These are phyloP conservation scores for Flaveria ramosissima DNA, from an alignment of 129 eudicot species.

Conservation along the genomic window DNA sequence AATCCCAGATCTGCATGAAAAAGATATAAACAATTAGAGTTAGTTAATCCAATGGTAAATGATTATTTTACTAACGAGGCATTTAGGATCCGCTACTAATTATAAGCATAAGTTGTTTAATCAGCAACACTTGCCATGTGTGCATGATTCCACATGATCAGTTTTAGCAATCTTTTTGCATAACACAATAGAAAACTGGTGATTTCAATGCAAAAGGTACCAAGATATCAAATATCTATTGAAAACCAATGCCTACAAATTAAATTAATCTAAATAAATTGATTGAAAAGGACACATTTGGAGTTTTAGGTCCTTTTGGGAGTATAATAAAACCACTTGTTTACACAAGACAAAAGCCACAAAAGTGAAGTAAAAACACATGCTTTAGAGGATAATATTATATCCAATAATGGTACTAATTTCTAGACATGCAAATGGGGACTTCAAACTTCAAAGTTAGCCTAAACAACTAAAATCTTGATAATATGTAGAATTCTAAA, in stretches of 20 bases:
- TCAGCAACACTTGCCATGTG: neutral
- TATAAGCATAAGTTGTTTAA: neutral
- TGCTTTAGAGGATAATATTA: neutral
- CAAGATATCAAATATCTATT: neutral
- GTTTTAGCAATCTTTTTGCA: neutral
- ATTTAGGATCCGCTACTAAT: too few relatives aligned
- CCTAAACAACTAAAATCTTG: neutral
- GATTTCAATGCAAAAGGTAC: neutral
- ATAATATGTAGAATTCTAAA: neutral
- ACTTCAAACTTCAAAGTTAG: neutral
- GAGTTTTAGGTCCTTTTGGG: neutral
- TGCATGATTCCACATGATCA: neutral
- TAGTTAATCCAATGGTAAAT: neutral
- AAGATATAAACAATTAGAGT: neutral
- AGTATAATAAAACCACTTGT: neutral
- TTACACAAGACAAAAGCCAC: neutral
- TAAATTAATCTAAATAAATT: neutral
- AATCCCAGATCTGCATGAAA: constrained; percentile 86
- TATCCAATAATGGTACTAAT: constrained; percentile 1
- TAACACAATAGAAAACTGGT: neutral
- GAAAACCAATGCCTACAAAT: neutral
- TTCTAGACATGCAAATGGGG: neutral
- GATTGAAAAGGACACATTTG: constrained; percentile 1
- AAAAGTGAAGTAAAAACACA: neutral
- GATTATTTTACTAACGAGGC: neutral